Evolutionary conservation across 108 stramenopile genomes (phyloP), one percentile per base, ranked within the genome.

Genomic region (Nitzschia palea): DNA sequence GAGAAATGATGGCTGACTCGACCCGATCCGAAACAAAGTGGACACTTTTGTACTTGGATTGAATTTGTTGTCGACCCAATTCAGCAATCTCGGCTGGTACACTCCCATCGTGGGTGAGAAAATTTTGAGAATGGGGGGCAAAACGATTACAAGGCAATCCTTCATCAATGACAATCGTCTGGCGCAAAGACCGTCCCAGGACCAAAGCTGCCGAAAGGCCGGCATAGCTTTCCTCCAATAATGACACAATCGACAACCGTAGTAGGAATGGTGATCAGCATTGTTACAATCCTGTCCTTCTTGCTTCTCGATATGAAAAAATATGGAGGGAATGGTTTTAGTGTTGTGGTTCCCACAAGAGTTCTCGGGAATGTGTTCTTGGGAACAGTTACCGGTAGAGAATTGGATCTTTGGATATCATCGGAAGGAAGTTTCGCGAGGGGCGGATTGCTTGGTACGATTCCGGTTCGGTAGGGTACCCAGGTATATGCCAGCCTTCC

Each of bases 201-300:
- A 45, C 3, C 47, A 70, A 40, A n/a, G 68, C 58, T 9, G 68
- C 68, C 31, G 68, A 70, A 8, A 70, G 44, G 4, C 68, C 68
- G 20, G 31, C 52, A 18, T 48, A 50, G 32, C 47, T 50, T n/a
- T 59, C 68, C 68, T 30, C 68, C 68, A 44, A 60, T 48, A 26
- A 70, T 59, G 12, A 60, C 45, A 43, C 36, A 42, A 44, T 68
- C 67, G 20, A 54, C 9, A 27, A 40, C 9, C 4, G 20, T 51
- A 51, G 20, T 51, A 51, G 50, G 8, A 40, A 14, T 14, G 14
- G 37, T n/a, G n/a, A n/a, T n/a, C n/a, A n/a, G n/a, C n/a, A n/a
- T n/a, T n/a, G n/a, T n/a, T n/a, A n/a, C n/a, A n/a, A n/a, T n/a
- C n/a, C n/a, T n/a, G n/a, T n/a, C n/a, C n/a, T n/a, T n/a, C n/a